Base-by-base conservation (phyloP, 2,329 filamentous ascomycete species). In the Arthrobotrys conoides region DNA sequence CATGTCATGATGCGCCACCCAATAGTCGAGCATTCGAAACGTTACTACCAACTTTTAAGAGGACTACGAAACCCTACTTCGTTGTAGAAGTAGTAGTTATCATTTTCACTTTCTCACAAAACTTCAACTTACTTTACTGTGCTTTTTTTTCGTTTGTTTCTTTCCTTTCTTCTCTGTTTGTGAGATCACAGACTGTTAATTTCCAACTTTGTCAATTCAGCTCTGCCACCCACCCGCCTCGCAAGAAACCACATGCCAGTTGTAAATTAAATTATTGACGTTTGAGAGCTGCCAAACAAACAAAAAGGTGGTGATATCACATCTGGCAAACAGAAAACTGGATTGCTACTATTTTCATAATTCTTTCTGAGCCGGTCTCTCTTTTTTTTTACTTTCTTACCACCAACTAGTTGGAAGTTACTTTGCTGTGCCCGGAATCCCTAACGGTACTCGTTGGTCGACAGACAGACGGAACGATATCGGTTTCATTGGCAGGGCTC, bases 1-100 rank as follows among this genome's bases (percentile, higher is more conserved):
- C 57, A 44, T 61, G 55, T 61, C 36, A 61, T 12, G 22, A 44
- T 44, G 33, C 57, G 57, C 57, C 57, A 61, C 57, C 57, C 3
- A 30, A 30, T 30, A 59, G 41, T 24, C 8, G 9, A 8, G 3
- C 4, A 5, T 59, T 12, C n/a, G 33, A 59, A 38, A 59, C 53
- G 33, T 20, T 20, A 20, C 18, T 4, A 18, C 44, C 44, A 46
- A 46, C 27, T 55, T 55, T 27, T 36, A 36, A 55, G 16, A 36
- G 12, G 22, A 41, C 27, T 5, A 51, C 12, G 22, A 51, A 51
- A 27, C 22, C 48, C 48, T 5, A 24, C 48, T 51, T 51, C 22
- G 20, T 27, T 51, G n/a, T 46, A 20, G 44, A 46, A 20, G 10
- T 18, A 20, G 10, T 18, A 20, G 18, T 46, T 46, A 46, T 46